Conservation (phyloP, 2,329 filamentous ascomycete genomes). For the Tricladium varicosporioides region DNA sequence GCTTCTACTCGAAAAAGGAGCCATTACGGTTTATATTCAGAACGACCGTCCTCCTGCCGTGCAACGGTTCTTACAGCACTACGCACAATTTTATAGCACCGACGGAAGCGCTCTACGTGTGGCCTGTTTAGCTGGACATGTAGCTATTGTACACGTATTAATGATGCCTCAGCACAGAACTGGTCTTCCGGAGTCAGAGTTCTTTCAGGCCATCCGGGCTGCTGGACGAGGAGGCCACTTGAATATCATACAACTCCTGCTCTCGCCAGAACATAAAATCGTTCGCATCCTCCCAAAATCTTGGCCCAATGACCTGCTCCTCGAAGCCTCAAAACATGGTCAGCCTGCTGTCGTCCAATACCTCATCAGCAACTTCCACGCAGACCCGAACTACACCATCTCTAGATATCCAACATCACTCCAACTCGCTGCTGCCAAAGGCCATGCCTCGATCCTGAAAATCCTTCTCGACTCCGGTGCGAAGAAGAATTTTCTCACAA, state of each 20-base stretch:
- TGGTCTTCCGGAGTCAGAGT: neutral
- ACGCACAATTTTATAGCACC: neutral
- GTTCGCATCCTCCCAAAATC: neutral
- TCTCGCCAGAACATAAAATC: neutral
- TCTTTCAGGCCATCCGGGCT: neutral
- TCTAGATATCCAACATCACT: neutral
- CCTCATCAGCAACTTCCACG: neutral
- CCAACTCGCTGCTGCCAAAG: neutral
- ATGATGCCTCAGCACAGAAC: neutral
- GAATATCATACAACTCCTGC: neutral
- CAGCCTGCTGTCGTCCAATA: neutral
- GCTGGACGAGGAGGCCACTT: neutral
- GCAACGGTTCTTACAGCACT: neutral
- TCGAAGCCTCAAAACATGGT: neutral
- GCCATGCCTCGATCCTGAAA: neutral
- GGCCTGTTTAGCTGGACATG: neutral
- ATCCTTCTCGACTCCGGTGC: neutral
- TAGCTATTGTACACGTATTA: neutral
- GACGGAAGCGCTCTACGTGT: neutral
- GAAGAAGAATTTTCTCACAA: neutral
- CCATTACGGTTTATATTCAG: neutral
- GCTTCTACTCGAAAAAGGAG: neutral
- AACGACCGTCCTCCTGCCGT: neutral
- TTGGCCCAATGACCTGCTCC: neutral
- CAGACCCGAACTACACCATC: neutral